These are phyloP conservation scores for Debaryomyces udenii DNA, from an alignment of 1,139 yeast species.

Conservation along the genomic window DNA sequence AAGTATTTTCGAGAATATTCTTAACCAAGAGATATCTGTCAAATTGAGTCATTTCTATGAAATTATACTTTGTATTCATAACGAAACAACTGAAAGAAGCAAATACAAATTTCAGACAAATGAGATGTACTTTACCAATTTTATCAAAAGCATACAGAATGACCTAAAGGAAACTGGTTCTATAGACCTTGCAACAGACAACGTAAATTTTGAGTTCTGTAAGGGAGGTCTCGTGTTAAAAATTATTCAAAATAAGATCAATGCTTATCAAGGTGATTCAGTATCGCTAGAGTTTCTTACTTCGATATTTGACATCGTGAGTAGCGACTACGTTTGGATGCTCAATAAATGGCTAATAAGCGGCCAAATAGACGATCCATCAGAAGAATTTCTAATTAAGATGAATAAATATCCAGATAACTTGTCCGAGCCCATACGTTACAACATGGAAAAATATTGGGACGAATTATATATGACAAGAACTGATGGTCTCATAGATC, in stretches of 20 bases:
- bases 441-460: constrained; percentile 80
- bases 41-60: constrained; percentile 59
- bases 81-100: constrained; percentile 32
- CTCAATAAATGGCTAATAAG: constrained; percentile 75
- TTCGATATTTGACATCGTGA: constrained; percentile 57
- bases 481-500: constrained; percentile 74
- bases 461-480: constrained; percentile 77
- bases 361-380: constrained; percentile 79
- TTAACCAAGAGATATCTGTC: constrained; percentile 34
- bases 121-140: constrained; percentile 36
- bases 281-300: constrained; percentile 55
- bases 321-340: constrained; percentile 67
- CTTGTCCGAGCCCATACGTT: constrained; percentile 40
- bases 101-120: constrained; percentile 17
- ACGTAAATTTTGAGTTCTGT: constrained; percentile 55
- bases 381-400: constrained; percentile 78
- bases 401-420: constrained; percentile 38
- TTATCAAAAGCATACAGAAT: constrained; percentile 43
- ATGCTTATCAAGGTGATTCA: constrained; percentile 67
- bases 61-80: constrained; percentile 50
- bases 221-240: constrained; percentile 72
- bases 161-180: constrained; percentile 46
- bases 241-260: constrained; percentile 61
- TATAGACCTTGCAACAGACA: constrained; percentile 53
- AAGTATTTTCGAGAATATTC: constrained; percentile 34